phyloP scores from a whole-genome alignment of 441 rosid species.

The Flueggea neowawraea region DNA sequence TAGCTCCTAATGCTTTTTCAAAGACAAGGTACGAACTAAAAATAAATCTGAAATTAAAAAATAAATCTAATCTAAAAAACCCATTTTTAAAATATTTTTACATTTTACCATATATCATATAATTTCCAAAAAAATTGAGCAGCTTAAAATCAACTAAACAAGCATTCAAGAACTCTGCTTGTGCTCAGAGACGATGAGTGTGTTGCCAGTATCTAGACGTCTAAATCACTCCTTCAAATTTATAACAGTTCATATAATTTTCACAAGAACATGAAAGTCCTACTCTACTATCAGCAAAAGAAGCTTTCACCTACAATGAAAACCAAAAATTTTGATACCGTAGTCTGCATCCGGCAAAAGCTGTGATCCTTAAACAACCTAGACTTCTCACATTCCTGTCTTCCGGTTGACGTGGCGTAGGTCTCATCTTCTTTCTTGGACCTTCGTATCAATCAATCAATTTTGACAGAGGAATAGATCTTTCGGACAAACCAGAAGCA shows the following conservation, averaged over 20 bases:
- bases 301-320: constrained; percentile 3
- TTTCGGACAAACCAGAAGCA: constrained; percentile 96
- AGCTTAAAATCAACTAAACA: too few species aligned
- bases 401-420: neutral
- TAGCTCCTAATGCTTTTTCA: too few species aligned
- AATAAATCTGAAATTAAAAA: too few species aligned
- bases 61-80: too few species aligned
- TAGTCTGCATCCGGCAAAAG: constrained; percentile 7
- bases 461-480: constrained; percentile 92
- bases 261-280: constrained; percentile 11
- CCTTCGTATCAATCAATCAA: constrained; percentile 57
- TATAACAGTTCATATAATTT: constrained; percentile 1
- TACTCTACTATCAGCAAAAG: constrained; percentile 15
- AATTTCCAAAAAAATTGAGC: too few species aligned
- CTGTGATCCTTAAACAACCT: constrained; percentile 8
- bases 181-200: too few species aligned
- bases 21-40: too few species aligned
- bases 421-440: constrained; percentile 5
- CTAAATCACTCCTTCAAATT: constrained; percentile 9
- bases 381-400: constrained; percentile 2
- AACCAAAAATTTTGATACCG: constrained; percentile 11
- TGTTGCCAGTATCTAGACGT: neutral
- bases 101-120: too few species aligned
- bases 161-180: too few species aligned
- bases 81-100: too few species aligned